Evolutionary conservation across 1,284 basidiomycete genomes (phyloP), one percentile per base, ranked within the genome.

Genomic region (Vanrija sp.): DNA sequence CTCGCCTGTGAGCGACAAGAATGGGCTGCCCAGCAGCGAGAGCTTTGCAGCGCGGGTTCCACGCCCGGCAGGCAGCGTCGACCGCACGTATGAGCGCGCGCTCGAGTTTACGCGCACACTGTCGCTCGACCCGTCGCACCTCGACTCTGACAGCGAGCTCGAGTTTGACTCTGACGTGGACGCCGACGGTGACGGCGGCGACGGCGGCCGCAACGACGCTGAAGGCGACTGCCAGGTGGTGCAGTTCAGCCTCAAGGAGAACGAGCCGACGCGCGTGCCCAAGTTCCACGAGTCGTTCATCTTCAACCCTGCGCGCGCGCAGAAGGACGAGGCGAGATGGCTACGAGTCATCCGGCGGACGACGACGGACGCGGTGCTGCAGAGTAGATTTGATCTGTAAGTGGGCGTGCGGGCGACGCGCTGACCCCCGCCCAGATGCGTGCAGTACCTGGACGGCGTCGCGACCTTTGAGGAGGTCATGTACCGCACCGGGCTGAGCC

Each of bases 381-480:
- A 66, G 18, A 64, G 60, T 45, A 68, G 71, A 36, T 75, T 75
- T 56, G 72, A 75, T 51, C 59, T 75, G 60, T 73, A 41, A 62
- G 69, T 65, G 12, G 45, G n/a, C n/a, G 22, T 0, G 16, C 4
- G 2, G 14, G 16, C 14, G 0, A 16, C 9, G 6, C 23, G 41
- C 38, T 45, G 43, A 36, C 49, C 24, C 37, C 39, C 35, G 5
- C 5, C 8, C 53, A 71, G 66, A n/a, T 71, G 71, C 49, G 66
- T 75, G 36, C 69, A 73, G 59, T 74, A 74, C 61, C 67, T 75
- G 49, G 70, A 77, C 48, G 74, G 73, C 15, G 59, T 64, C 22
- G 65, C 70, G 12, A 70, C 73, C 2, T 66, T 74, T 47, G 73
- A 75, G 51, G 73, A 75, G 50, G 72, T 75, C 48, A 63, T 68